These are phyloP conservation scores for Lavandula angustifolia DNA, from an alignment of 257 asterid genomes.

Conservation along the genomic window DNA sequence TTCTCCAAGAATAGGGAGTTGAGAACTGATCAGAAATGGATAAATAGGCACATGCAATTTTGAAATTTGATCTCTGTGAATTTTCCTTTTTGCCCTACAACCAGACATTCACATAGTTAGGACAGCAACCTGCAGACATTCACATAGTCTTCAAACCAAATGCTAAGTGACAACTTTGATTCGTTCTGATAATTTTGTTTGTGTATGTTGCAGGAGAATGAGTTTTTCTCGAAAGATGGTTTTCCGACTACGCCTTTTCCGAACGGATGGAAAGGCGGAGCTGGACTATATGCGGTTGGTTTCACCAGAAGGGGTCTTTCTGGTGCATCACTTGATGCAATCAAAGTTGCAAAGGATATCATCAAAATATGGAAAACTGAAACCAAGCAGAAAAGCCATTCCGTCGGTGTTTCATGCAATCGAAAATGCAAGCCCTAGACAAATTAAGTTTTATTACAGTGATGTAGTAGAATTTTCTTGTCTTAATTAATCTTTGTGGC, in stretches of 20 bases:
- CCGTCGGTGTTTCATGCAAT: conserved; percentile 48
- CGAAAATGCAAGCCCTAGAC: conserved; percentile 46
- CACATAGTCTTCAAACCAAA: not conserved
- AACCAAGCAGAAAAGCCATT: conserved; percentile 53
- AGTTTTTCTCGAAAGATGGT: conserved; percentile 68
- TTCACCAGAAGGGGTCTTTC: conserved; percentile 85
- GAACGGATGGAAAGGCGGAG: conserved; percentile 85
- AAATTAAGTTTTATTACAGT: not conserved
- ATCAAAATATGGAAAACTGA: conserved; percentile 77
- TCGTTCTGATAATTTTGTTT: not conserved
- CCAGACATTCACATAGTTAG: not conserved
- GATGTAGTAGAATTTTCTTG: not conserved
- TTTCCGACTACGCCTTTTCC: conserved; percentile 69
- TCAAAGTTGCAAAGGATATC: conserved; percentile 75
- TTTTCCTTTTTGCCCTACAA: conserved; percentile 29
- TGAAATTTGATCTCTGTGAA: not conserved
- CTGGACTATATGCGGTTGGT: conserved; percentile 86
- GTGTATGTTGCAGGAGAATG: conserved; percentile 56
- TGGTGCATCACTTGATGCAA: conserved; percentile 83
- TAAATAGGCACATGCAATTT: conserved; percentile 32
- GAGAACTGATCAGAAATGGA: conserved; percentile 24
- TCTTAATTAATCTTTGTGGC: not conserved
- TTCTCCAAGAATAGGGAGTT: conserved; percentile 36
- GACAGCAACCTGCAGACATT: not conserved
- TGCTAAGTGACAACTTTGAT: not conserved